Base-by-base conservation (phyloP, 176 grass and related monocot genomes). In the Otatea glauca region DNA sequence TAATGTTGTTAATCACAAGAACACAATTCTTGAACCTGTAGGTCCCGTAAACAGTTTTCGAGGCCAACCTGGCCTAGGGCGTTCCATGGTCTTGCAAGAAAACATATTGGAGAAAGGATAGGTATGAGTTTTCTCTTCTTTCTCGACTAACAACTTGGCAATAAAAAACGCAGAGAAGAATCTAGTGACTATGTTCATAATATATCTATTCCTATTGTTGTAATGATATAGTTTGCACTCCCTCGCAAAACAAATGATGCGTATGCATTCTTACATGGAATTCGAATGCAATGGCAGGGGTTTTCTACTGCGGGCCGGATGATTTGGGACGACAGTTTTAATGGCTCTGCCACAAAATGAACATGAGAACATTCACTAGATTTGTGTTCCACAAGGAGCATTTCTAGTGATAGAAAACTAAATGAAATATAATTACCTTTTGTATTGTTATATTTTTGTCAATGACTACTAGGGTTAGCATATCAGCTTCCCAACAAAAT, bases 51-150 rank as follows among this genome's bases (percentile, higher is more conserved):
- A 45, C 81, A 92, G 47, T 94, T 92, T 88, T 82, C 92, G 5
- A 92, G 90, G 64, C 92, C 87, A 34, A 92, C 92, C 77, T 90
- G 90, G 92, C 32, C 72, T n/a, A 94, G 78, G 27, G 92, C 92
- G 35, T 86, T 94, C 55, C 74, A 72, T 81, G 63, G 82, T 65
- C 50, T 94, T 64, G 85, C 92, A 68, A 65, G 53, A 51, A 92
- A 81, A 76, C 92, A 94, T 86, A 83, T 68, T 0, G 87, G 87
- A 61, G 88, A 92, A 66, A 88, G 24, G 65, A 94, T 94, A 65
- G 90, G 92, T 94, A 87, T 86, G 85, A 27, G 12, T n/a, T n/a
- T 65, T 74, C 11, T 53, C 58, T 65, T 53, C 14, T 65, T 56
- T 24, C 11, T 75, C 54, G 13, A 17, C 59, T 74, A 51, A 23